phyloP scores from a whole-genome alignment of 805 yeast species.

The Pichia californica region DNA sequence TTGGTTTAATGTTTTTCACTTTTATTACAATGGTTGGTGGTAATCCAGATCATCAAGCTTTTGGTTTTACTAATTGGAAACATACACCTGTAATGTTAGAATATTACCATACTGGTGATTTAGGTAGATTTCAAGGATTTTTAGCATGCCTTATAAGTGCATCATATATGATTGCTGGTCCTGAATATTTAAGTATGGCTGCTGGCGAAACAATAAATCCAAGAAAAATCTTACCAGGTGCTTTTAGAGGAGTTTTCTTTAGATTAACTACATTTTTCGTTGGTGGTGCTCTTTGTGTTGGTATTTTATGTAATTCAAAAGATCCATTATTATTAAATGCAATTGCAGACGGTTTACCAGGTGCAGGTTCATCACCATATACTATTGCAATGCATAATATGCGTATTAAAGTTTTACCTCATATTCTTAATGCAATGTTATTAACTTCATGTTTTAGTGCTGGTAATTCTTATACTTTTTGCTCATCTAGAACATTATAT shows the following conservation, averaged over 20 bases:
- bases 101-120: slow-evolving; percentile 31
- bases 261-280: slow-evolving; percentile 38
- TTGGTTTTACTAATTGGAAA: slow-evolving; percentile 48
- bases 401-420: slow-evolving; percentile 59
- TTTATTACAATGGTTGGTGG: slow-evolving; percentile 53
- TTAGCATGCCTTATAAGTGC: slow-evolving; percentile 53
- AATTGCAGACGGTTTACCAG: slow-evolving; percentile 31
- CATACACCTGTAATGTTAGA: slow-evolving; percentile 22
- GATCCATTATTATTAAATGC: slow-evolving; percentile 33
- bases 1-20: slow-evolving; percentile 43
- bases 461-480: slow-evolving; percentile 72
- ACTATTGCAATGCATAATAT: slow-evolving; percentile 72
- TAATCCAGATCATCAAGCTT: slow-evolving; percentile 44
- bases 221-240: slow-evolving; percentile 38
- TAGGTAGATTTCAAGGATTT: slow-evolving; percentile 42
- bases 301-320: slow-evolving; percentile 37
- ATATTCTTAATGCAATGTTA: slow-evolving; percentile 68
- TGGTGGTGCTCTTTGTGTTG: slow-evolving; percentile 44
- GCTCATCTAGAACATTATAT: slow-evolving; percentile 60
- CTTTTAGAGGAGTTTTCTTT: slow-evolving; percentile 39
- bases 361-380: slow-evolving; percentile 60
- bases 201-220: slow-evolving; percentile 43
- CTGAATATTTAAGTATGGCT: slow-evolving; percentile 40
- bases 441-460: slow-evolving; percentile 73
- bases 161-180: slow-evolving; percentile 65